Base-by-base conservation (phyloP, 2,329 filamentous ascomycete genomes). In the Cytospora piceae region DNA sequence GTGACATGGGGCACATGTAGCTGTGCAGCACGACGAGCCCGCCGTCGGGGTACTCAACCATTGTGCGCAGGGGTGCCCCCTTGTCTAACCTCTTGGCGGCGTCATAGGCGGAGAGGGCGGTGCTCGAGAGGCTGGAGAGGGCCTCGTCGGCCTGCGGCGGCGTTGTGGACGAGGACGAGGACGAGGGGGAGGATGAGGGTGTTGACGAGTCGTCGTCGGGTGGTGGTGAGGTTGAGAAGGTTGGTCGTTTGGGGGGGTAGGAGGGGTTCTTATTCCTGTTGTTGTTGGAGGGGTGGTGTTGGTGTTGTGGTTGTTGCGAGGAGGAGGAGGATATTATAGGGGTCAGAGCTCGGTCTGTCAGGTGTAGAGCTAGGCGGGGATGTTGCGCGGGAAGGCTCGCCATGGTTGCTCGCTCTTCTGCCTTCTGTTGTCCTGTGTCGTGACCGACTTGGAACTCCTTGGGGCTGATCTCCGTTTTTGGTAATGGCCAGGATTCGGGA, bases 291-390 rank as follows among this genome's bases (percentile, higher is more conserved):
- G 63, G 31, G 55, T 52, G 51, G n/a, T 58, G 54, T 22, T 17
- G 27, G 0, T 62, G 59, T 32, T 27, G 37, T 7, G 15, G 78
- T 63, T 81, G 80, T 8, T 75, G 73, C 61, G 73, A 68, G 31
- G 72, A 70, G 65, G 83, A 81, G 32, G 83, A 85, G 24, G 83
- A 83, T 72, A 88, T 80, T 69, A 89, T 80, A 37, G 86, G 84
- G 5, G 83, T 85, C 69, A 86, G 81, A 67, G 82, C 77, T 66
- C 81, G 77, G 78, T 88, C 86, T 69, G 83, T 81, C 66, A 88
- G 81, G 78, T 87, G 83, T 68, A 86, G 78, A 70, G 82, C 79
- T 61, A 87, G 79, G 66, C 77, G 74, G 42, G 83, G 83, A 74
- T 84, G 79, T 70, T 84, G 79, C 12, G 78, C 77, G 58, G 82